phyloP scores from a whole-genome alignment of 2,329 filamentous ascomycete genomes.

The Ophiocordyceps camponoti-rufipedis region DNA sequence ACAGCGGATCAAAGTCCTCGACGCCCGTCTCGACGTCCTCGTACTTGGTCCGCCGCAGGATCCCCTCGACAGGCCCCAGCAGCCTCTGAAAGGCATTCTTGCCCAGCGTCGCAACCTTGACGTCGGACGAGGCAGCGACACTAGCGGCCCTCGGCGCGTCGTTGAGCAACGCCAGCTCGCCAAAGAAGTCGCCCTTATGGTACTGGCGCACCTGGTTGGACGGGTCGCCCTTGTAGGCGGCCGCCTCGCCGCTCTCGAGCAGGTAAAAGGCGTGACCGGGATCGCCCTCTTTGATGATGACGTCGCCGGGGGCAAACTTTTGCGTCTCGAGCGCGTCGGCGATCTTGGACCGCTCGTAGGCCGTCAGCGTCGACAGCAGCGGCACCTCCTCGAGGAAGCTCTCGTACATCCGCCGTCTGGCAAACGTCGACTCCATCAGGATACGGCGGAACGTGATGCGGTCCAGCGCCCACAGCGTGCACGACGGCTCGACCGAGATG shows the following conservation, averaged over 20 bases:
- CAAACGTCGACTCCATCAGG: constrained; percentile 94
- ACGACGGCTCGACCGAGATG: constrained; percentile 58
- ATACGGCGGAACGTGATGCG: constrained; percentile 94
- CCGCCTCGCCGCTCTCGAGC: constrained; percentile 70
- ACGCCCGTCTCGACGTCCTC: constrained; percentile 40
- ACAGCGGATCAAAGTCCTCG: constrained; percentile 50
- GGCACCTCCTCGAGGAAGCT: constrained; percentile 90
- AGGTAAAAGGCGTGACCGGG: constrained; percentile 84
- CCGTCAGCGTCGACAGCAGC: constrained; percentile 62
- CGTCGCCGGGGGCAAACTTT: constrained; percentile 63
- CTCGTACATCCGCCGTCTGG: constrained; percentile 91
- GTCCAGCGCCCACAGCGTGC: constrained; percentile 85
- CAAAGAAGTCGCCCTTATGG: constrained; percentile 88
- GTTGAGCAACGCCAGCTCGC: constrained; percentile 82
- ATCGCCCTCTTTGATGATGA: constrained; percentile 83
- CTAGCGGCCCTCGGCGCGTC: constrained; percentile 86
- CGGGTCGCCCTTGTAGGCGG: constrained; percentile 64
- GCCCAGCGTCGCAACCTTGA: constrained; percentile 82
- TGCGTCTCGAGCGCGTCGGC: constrained; percentile 86
- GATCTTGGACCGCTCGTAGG: constrained; percentile 93
- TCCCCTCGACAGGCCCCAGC: constrained; percentile 80
- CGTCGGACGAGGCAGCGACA: constrained; percentile 64
- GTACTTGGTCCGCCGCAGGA: constrained; percentile 68
- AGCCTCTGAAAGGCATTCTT: constrained; percentile 91
- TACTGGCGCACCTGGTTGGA: constrained; percentile 61